Conservation (phyloP, 768 basidiomycete genomes). For the Neoboletus magnificus region DNA sequence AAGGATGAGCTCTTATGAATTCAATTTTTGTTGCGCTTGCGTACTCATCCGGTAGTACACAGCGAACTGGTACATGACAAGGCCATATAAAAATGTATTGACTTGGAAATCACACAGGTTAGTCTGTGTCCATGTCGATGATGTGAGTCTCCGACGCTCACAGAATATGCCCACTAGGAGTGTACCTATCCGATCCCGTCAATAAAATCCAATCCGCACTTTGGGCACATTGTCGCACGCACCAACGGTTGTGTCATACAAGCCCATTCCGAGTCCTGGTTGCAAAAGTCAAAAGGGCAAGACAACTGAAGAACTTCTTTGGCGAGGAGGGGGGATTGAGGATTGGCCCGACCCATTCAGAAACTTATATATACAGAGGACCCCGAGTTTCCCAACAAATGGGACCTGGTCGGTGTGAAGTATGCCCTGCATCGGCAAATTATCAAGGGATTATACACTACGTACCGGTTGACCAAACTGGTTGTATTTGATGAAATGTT, state of each 20-base stretch:
- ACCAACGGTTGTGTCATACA: not conserved
- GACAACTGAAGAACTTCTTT: not conserved
- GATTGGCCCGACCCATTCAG: not conserved
- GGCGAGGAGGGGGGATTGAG: not conserved
- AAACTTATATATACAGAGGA: not conserved
- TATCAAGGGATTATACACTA: not conserved
- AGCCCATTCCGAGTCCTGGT: not conserved
- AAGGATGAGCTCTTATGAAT: not conserved
- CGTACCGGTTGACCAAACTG: too few relatives aligned
- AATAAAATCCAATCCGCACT: too few relatives aligned
- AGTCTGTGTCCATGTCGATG: not conserved
- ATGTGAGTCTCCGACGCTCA: not conserved
- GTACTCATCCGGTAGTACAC: conserved; percentile 31
- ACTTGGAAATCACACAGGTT: conserved; percentile 4
- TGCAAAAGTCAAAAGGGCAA: not conserved
- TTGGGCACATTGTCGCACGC: too few relatives aligned
- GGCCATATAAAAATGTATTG: conserved; percentile 35
- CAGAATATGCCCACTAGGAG: not conserved
- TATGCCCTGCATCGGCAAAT: not conserved
- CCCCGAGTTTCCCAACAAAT: not conserved
- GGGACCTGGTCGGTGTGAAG: not conserved
- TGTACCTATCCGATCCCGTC: not conserved
- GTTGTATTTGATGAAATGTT: too few relatives aligned
- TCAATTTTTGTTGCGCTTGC: not conserved
- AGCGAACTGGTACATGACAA: conserved; percentile 42